These are phyloP conservation scores for Pseudocercospora vitis DNA, from an alignment of 2,329 filamentous ascomycete species.

Conservation along the genomic window DNA sequence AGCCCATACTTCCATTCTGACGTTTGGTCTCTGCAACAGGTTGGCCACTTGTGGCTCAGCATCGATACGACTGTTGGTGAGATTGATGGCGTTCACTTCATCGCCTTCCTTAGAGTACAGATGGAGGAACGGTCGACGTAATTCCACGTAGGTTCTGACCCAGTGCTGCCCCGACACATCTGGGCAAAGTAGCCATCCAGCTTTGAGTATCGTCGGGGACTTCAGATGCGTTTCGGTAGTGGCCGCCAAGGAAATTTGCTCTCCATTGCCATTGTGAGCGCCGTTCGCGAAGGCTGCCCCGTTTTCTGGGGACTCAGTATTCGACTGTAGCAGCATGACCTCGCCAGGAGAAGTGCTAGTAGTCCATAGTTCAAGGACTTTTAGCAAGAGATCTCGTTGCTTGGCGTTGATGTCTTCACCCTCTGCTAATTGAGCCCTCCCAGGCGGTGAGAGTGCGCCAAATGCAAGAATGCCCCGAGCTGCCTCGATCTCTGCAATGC, in stretches of 20 bases:
- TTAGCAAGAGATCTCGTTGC: constrained; percentile 48
- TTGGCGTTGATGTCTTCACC: constrained; percentile 29
- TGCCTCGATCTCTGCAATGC: constrained; percentile 77
- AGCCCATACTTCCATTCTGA: constrained; percentile 67
- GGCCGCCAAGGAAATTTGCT: constrained; percentile 67
- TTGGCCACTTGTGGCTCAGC: constrained; percentile 84
- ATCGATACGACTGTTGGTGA: constrained; percentile 87
- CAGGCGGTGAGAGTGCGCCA: constrained; percentile 47
- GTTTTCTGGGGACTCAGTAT: constrained; percentile 67
- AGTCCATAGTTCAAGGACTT: constrained; percentile 65
- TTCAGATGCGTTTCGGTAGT: constrained; percentile 77
- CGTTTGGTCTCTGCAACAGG: constrained; percentile 55
- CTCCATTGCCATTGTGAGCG: constrained; percentile 23
- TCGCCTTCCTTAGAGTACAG: constrained; percentile 86
- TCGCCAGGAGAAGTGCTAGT: constrained; percentile 44
- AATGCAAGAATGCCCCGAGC: constrained; percentile 61
- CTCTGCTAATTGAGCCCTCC: constrained; percentile 29
- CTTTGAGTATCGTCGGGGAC: constrained; percentile 71
- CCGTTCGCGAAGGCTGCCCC: constrained; percentile 50
- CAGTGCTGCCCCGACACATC: constrained; percentile 77
- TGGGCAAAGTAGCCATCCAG: constrained; percentile 80
- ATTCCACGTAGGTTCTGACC: constrained; percentile 90
- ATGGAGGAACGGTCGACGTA: constrained; percentile 87
- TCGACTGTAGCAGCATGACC: constrained; percentile 49
- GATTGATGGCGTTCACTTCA: constrained; percentile 83